Base-by-base conservation (phyloP, 352 stramenopile species). In the Pythium sp. region DNA sequence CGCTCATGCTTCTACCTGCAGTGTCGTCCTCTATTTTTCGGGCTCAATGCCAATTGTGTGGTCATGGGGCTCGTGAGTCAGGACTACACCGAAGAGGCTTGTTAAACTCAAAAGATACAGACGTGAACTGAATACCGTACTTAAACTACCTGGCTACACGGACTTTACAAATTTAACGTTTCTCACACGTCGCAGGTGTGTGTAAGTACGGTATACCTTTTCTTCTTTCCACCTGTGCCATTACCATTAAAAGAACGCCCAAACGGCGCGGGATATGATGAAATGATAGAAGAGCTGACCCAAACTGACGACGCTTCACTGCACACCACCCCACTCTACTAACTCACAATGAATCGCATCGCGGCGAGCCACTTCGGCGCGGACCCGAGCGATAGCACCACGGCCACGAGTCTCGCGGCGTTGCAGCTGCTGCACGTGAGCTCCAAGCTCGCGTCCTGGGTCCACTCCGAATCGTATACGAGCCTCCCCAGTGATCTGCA, bases 361-460 rank as follows among this genome's bases (percentile, higher is more conserved):
- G 26, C 36, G 43, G 36, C 32, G 49, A 68, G 34, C 22, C 53
- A n/a, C 53, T 53, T 9, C 20, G 54, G 22, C 51, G 28, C 15
- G 24, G 14, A 18, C 26, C 26, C 54, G 28, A 38, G 53, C 28
- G 36, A 7, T 2, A 51, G 14, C 36, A 36, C n/a, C 24, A 43
- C 41, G 11, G 32, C 28, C 24, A 15, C 28, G 11, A 61, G 49
- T 30, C 32, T 26, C 15, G 38, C 59, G 9, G 58, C 65, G 9
- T 38, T 74, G 63, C 72, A 80, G 64, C 64, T 80, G 36, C 61
- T 80, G 64, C 65, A 72, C 14, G 20, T 67, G 24, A 55, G 68
- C 20, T 76, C 70, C 2, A 57, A 58, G 46, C 57, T 80, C 15
- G 69, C 69, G 30, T 65, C 69, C 30, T 78, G 66, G 68, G 28